Evolutionary conservation across 2,329 filamentous ascomycete species (phyloP).

Genomic region (Macroventuria anomochaeta): DNA sequence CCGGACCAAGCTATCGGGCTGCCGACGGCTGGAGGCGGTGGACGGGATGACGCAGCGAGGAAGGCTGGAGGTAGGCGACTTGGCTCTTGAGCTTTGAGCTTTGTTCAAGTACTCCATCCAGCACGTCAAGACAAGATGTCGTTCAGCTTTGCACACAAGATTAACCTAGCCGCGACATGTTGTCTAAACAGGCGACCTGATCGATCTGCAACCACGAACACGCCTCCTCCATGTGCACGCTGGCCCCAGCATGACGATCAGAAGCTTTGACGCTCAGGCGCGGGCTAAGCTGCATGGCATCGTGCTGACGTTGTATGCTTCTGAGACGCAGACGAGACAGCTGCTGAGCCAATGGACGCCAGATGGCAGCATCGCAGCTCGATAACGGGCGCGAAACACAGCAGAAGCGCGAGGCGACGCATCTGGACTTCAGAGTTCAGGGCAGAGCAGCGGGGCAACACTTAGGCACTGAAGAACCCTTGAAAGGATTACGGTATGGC

Average conservation of each 20-base stretch:
- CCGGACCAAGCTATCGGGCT: constrained; percentile 11
- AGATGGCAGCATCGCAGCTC: constrained; percentile 12
- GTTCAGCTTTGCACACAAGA: neutral
- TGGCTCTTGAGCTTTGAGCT: neutral
- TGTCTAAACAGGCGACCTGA: constrained; percentile 1
- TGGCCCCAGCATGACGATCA: constrained; percentile 35
- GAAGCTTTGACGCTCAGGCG: constrained; percentile 35
- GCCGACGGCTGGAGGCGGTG: constrained; percentile 12
- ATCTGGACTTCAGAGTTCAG: constrained; percentile 1
- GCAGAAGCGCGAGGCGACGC: constrained; percentile 22
- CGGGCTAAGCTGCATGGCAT: constrained; percentile 29
- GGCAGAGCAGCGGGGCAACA: constrained; percentile 19
- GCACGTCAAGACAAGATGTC: neutral
- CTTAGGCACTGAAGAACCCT: constrained; percentile 15
- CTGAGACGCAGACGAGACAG: constrained; percentile 45
- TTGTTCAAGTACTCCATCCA: neutral
- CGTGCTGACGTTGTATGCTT: constrained; percentile 34
- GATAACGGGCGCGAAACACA: constrained; percentile 23
- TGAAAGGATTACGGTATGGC: neutral
- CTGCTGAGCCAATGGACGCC: constrained; percentile 33
- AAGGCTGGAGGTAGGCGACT: neutral
- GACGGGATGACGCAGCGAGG: constrained; percentile 16
- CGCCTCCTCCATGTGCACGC: constrained; percentile 20
- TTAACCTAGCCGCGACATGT: constrained; percentile 3
- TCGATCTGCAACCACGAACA: constrained; percentile 34